phyloP scores from a whole-genome alignment of 805 yeast genomes.

The Maudiozyma turicensis region DNA sequence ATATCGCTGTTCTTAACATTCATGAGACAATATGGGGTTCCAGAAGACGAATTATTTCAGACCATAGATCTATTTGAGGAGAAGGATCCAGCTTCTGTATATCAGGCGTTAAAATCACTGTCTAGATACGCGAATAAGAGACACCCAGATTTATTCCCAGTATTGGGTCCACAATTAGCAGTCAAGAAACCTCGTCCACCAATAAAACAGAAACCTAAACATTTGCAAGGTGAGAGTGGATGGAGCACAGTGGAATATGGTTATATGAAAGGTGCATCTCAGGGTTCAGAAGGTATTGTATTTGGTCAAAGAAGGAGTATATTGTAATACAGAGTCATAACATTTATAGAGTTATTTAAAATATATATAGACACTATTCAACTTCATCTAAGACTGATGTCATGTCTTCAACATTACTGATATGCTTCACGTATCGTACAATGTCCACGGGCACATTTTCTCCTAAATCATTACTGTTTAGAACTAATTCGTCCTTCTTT shows the following conservation, averaged over 20 bases:
- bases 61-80: slow-evolving; percentile 66
- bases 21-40: slow-evolving; percentile 56
- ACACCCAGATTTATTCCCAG: slow-evolving; percentile 38
- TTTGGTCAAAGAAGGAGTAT: slow-evolving; percentile 46
- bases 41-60: slow-evolving; percentile 73
- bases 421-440: slow-evolving; percentile 21
- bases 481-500: slow-evolving; percentile 28
- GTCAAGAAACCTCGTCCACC: slow-evolving; percentile 39
- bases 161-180: slow-evolving; percentile 50
- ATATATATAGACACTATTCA: background rate
- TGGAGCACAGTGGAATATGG: slow-evolving; percentile 59
- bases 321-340: slow-evolving; percentile 7
- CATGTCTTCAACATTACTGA: slow-evolving; percentile 4
- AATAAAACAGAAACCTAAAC: slow-evolving; percentile 47
- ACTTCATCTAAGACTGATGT: background rate
- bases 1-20: slow-evolving; percentile 60
- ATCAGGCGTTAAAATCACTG: slow-evolving; percentile 63
- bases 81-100: slow-evolving; percentile 68
- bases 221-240: slow-evolving; percentile 31
- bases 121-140: slow-evolving; percentile 57
- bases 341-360: background rate
- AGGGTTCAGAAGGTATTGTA: slow-evolving; percentile 42
- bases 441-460: slow-evolving; percentile 25
- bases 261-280: slow-evolving; percentile 48
- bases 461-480: slow-evolving; percentile 19